These are phyloP conservation scores for Nannochloropsis oceanica DNA, from an alignment of 108 stramenopile genomes.

Conservation along the genomic window DNA sequence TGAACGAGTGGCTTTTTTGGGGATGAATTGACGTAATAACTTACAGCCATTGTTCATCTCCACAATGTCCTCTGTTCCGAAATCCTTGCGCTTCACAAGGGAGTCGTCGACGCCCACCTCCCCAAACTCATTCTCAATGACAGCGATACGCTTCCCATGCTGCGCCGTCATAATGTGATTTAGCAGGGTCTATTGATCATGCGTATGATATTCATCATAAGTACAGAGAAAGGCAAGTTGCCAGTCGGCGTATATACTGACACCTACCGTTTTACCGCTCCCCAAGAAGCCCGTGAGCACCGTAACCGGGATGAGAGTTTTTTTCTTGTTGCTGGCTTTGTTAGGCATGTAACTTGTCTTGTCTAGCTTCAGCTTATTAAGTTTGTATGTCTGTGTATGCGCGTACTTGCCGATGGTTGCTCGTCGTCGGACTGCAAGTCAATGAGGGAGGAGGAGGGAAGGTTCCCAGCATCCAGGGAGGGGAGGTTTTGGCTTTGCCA, in stretches of 20 bases:
- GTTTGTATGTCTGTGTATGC: too few species aligned
- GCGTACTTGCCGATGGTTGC: too few species aligned
- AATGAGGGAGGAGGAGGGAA: too few species aligned
- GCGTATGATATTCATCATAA: background rate
- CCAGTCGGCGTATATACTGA: background rate
- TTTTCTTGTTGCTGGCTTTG: too few species aligned
- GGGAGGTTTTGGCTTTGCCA: too few species aligned
- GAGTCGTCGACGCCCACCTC: slow-evolving; percentile 33
- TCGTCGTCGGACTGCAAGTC: too few species aligned
- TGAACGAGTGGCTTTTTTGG: background rate
- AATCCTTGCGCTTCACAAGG: slow-evolving; percentile 52
- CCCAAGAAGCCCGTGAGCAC: slow-evolving; percentile 44
- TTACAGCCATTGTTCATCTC: slow-evolving; percentile 47
- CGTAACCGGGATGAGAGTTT: slow-evolving; percentile 19
- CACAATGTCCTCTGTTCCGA: slow-evolving; percentile 49
- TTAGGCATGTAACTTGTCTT: too few species aligned
- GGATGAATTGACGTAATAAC: slow-evolving; percentile 9
- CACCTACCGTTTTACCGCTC: slow-evolving; percentile 26
- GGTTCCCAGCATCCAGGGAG: too few species aligned
- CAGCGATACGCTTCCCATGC: slow-evolving; percentile 61
- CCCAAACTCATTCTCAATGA: slow-evolving; percentile 75
- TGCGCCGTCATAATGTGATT: slow-evolving; percentile 53
- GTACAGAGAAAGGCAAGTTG: background rate
- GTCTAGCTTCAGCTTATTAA: too few species aligned
- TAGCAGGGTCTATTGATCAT: slow-evolving; percentile 47